Conservation (phyloP, 2,329 filamentous ascomycete species). For the Cordyceps cicadae region DNA sequence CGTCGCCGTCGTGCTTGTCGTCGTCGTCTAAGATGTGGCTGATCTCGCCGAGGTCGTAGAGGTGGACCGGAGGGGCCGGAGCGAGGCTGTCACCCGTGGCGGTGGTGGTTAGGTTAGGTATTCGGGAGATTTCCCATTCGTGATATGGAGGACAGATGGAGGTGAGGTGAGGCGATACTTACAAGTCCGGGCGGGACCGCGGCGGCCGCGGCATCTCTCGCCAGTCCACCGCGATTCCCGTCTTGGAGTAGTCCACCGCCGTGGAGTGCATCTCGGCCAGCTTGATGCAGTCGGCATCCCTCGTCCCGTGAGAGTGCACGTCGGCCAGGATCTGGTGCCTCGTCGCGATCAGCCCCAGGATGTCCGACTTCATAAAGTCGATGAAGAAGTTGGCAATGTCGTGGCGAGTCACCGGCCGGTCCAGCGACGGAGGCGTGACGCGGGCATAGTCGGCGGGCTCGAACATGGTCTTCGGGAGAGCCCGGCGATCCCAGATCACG, state of each 20-base stretch:
- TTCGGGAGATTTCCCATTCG: too few relatives aligned
- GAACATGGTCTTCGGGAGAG: constrained; percentile 33
- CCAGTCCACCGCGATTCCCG: constrained; percentile 52
- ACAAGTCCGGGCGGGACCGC: constrained; percentile 47
- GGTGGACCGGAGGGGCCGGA: constrained; percentile 33
- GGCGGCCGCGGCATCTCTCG: constrained; percentile 31
- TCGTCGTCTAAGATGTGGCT: constrained; percentile 22
- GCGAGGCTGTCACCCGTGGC: constrained; percentile 20
- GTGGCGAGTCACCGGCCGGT: constrained; percentile 44
- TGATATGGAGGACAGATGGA: too few relatives aligned
- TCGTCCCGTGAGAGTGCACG: constrained; percentile 41
- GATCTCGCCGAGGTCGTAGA: constrained; percentile 36
- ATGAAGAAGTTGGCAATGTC: constrained; percentile 79
- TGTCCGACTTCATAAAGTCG: constrained; percentile 62
- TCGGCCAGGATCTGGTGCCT: constrained; percentile 59
- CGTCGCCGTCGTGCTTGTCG: constrained; percentile 28
- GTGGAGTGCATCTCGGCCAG: constrained; percentile 60
- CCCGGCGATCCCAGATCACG: constrained; percentile 60
- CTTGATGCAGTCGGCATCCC: constrained; percentile 39
- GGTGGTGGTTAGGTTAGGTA: too few relatives aligned
- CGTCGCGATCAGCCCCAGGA: constrained; percentile 58
- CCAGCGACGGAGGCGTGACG: constrained; percentile 46
- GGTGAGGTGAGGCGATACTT: too few relatives aligned
- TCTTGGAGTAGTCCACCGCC: constrained; percentile 70
- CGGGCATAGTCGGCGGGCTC: constrained; percentile 62